Conservation (phyloP, 768 basidiomycete genomes). For the Sarcodon sp. region DNA sequence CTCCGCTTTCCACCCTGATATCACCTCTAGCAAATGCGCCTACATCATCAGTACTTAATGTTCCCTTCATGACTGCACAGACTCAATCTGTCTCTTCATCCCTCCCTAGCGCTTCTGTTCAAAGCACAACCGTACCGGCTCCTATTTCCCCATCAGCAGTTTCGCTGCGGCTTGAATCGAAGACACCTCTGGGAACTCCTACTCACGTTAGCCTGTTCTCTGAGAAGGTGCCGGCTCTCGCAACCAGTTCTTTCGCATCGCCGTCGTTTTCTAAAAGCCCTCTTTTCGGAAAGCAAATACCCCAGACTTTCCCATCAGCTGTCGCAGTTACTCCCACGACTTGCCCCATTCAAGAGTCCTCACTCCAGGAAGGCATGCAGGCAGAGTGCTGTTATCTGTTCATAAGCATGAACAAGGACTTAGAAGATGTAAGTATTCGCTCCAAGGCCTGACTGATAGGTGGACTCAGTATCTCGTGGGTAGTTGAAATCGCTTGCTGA, state of each 20-base stretch:
- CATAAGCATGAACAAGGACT: slow-evolving; percentile 30
- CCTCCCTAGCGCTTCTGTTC: no score
- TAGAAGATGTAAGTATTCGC: slow-evolving; percentile 40
- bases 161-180: no score
- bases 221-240: background rate
- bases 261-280: background rate
- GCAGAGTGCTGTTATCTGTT: slow-evolving; percentile 45
- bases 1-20: background rate
- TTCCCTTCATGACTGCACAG: no score
- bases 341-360: background rate
- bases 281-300: background rate
- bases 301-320: background rate
- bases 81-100: no score
- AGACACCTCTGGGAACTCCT: no score
- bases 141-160: no score
- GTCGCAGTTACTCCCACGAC: background rate
- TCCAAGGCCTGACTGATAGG: background rate
- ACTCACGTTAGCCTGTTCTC: no score
- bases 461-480: background rate
- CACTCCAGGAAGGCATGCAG: slow-evolving; percentile 43
- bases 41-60: no score
- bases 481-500: slow-evolving; percentile 34
- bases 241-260: background rate
- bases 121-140: no score
- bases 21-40: no score